Conservation (phyloP, 345 rosid species). For the Triadica sebifera region DNA sequence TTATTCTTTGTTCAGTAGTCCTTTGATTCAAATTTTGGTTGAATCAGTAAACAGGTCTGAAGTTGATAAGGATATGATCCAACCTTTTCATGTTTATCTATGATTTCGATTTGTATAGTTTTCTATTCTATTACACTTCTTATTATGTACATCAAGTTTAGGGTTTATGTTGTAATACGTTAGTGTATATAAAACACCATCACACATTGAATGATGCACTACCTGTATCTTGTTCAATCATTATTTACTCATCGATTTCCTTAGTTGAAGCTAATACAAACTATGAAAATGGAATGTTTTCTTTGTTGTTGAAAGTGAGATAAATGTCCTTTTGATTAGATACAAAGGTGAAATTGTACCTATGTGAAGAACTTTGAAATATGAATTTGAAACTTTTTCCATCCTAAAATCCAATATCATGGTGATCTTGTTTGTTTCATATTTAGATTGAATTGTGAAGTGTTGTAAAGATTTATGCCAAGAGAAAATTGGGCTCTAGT, state of each 20-base stretch:
- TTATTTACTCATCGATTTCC: conserved; percentile 6
- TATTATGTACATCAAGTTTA: no score
- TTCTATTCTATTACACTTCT: no score
- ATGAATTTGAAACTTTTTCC: conserved; percentile 5
- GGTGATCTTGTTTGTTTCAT: not conserved
- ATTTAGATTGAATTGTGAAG: not conserved
- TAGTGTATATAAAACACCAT: not conserved
- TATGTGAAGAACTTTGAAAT: conserved; percentile 3
- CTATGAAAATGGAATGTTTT: conserved; percentile 4
- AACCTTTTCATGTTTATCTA: no score
- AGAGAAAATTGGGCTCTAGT: not conserved
- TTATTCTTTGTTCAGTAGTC: no score
- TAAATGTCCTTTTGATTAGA: conserved; percentile 8
- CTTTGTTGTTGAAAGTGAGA: conserved; percentile 1
- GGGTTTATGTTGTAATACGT: no score
- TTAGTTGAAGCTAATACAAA: conserved; percentile 17
- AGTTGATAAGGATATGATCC: no score
- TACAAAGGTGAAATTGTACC: conserved; percentile 12
- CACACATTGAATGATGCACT: conserved; percentile 3
- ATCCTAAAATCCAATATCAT: conserved; percentile 15
- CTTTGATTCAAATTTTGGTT: no score
- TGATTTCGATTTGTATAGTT: no score
- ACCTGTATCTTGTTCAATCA: not conserved
- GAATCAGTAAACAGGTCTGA: no score
- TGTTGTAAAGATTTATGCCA: not conserved